A percentile compares a stretch with the other conserved stretches of the same genome.
phyloP scores from a whole-genome alignment of 805 yeast genomes.

The Suhomyces canberraensis region DNA sequence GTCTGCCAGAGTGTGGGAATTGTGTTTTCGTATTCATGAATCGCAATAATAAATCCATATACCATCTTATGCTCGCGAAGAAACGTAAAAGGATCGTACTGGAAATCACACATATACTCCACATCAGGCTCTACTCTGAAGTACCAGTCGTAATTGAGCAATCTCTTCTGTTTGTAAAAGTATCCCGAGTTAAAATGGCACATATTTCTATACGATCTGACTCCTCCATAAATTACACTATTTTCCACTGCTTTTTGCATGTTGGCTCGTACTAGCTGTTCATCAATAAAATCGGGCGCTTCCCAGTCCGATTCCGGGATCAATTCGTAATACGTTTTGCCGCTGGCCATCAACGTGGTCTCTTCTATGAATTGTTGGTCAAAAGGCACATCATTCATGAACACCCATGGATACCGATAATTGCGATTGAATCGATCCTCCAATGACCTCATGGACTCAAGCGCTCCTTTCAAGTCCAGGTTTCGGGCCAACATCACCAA shows the following conservation, averaged over 20 bases:
- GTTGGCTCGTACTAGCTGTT: conserved; percentile 22
- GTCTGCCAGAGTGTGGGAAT: conserved; percentile 52
- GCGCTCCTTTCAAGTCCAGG: conserved; percentile 70
- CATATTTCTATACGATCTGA: conserved; percentile 56
- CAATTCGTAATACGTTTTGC: conserved; percentile 38
- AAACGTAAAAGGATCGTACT: conserved; percentile 50
- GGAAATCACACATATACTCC: conserved; percentile 53
- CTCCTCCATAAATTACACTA: conserved; percentile 45
- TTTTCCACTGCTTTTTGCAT: conserved; percentile 17
- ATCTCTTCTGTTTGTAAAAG: conserved; percentile 46
- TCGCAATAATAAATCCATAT: conserved; percentile 51
- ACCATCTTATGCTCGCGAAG: conserved; percentile 41
- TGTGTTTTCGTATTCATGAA: conserved; percentile 51
- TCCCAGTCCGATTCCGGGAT: conserved; percentile 42
- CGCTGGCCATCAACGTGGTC: conserved; percentile 44
- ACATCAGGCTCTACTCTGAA: conserved; percentile 64
- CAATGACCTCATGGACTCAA: conserved; percentile 43
- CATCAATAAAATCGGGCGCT: conserved; percentile 35
- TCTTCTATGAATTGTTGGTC: conserved; percentile 38
- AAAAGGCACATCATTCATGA: conserved; percentile 43
- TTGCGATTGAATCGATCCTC: conserved; percentile 42
- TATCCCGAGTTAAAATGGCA: conserved; percentile 74
- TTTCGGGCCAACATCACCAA: conserved; percentile 85
- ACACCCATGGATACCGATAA: conserved; percentile 44
- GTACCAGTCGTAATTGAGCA: conserved; percentile 50